Evolutionary conservation across 257 asterid genomes (phyloP).

Genomic region (Ligustrum vulgare): DNA sequence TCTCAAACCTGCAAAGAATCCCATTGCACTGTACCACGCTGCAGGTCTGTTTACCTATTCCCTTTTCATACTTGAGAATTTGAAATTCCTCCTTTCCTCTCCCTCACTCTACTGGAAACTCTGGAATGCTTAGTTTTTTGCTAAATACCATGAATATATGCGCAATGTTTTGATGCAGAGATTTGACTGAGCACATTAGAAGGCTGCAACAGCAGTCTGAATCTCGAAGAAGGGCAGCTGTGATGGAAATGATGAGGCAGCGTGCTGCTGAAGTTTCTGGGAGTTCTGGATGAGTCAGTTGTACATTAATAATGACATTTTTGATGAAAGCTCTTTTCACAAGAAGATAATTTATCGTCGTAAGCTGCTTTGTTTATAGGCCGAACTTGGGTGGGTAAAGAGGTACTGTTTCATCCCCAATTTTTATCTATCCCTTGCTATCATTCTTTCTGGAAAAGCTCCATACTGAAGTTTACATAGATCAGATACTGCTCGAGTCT

Average conservation of each 20-base stretch:
- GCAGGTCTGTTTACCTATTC: conserved; percentile 59
- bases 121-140: background rate
- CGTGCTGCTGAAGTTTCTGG: conserved; percentile 26
- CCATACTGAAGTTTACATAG: background rate
- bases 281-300: conserved; percentile 5
- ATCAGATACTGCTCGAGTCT: background rate
- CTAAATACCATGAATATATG: background rate
- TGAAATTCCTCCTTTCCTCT: background rate
- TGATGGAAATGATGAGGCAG: conserved; percentile 59
- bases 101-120: background rate
- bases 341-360: background rate
- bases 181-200: conserved; percentile 58
- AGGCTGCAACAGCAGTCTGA: conserved; percentile 70
- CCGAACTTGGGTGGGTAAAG: background rate
- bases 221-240: conserved; percentile 67
- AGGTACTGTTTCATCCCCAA: background rate
- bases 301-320: background rate
- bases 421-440: background rate
- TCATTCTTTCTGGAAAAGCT: background rate
- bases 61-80: background rate
- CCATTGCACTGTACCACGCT: conserved; percentile 86
- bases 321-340: background rate
- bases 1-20: conserved; percentile 95
- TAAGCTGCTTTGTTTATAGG: background rate
- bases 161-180: conserved; percentile 38